These are phyloP conservation scores for Cenchrus americanus DNA, from an alignment of 176 grass and related monocot species.

Conservation along the genomic window DNA sequence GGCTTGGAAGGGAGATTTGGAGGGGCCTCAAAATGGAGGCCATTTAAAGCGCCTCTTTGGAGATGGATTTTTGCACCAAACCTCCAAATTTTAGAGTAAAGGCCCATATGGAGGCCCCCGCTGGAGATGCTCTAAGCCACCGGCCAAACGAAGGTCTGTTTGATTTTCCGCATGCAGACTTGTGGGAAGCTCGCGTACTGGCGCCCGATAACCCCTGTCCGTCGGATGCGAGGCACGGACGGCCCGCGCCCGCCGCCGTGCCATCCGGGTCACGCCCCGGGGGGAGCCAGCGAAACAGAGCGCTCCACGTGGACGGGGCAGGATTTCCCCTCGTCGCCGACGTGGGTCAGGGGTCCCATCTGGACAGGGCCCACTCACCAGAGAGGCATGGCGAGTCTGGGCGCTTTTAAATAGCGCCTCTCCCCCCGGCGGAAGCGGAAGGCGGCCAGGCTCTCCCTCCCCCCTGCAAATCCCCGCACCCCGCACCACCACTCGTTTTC, in stretches of 20 bases:
- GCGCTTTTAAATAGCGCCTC: constrained; percentile 56
- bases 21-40: too few species aligned
- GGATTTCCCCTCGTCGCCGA: constrained; percentile 29
- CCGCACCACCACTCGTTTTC: constrained; percentile 31
- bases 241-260: not conserved
- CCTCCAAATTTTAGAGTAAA: too few species aligned
- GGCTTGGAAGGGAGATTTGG: too few species aligned
- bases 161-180: too few species aligned
- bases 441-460: constrained; percentile 38
- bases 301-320: constrained; percentile 34
- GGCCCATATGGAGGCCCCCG: too few species aligned
- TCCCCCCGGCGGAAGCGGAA: constrained; percentile 44
- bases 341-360: constrained; percentile 8
- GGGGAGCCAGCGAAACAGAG: constrained; percentile 9
- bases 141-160: too few species aligned
- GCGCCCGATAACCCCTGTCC: not conserved
- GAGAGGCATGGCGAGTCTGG: not conserved
- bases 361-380: constrained; percentile 25
- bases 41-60: too few species aligned
- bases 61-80: too few species aligned
- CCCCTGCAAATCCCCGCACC: not conserved
- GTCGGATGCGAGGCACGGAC: constrained; percentile 37
- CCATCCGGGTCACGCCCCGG: constrained; percentile 16
- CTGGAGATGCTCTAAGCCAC: too few species aligned
- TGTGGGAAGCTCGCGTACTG: too few species aligned